Evolutionary conservation across 2,329 filamentous ascomycete genomes (phyloP), one percentile per base, ranked within the genome.

Genomic region (Cladosporium sp.): DNA sequence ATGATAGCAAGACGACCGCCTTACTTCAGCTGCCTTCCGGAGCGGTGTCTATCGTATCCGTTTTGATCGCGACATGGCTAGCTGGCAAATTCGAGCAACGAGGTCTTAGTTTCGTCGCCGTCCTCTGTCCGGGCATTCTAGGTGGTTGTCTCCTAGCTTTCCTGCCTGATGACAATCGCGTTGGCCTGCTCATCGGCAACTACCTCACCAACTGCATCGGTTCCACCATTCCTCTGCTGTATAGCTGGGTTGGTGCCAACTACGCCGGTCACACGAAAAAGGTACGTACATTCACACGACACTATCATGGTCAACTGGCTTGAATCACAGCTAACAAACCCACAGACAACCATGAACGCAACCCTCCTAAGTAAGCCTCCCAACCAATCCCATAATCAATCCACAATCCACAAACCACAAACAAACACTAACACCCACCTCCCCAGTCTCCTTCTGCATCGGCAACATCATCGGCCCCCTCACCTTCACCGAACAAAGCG

Each of bases 191-290:
- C 16, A 59, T 61, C 5, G 69, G 69, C 0, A 68, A 69, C 42
- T 72, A 71, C 45, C 56, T 72, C 12, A 66, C 66, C 43, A 69
- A 72, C 40, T 58, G 62, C 9, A 66, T 72, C 41, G 66, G 68
- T 5, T 62, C 69, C 1, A 63, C 62, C 8, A 52, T 72, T 4
- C 60, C 62, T 9, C 53, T 71, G 5, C 53, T 68, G 32, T 69
- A 65, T 40, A 64, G 63, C 43, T 69, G 68, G 57, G 52, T 61
- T 2, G 57, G 60, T 2, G 56, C 83, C 15, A 88, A 88, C 59
- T 72, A 86, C 11, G 84, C 80, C 18, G 84, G 85, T 0, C 82
- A 85, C 58, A 87, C 84, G 1, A 88, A 88, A 69, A 86, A 86
- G 65, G 76, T 78, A 33, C 8, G 5, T 8, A 36, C 2, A 9